phyloP scores from a whole-genome alignment of 2,329 filamentous ascomycete species.

The Chlorencoelia australis region DNA sequence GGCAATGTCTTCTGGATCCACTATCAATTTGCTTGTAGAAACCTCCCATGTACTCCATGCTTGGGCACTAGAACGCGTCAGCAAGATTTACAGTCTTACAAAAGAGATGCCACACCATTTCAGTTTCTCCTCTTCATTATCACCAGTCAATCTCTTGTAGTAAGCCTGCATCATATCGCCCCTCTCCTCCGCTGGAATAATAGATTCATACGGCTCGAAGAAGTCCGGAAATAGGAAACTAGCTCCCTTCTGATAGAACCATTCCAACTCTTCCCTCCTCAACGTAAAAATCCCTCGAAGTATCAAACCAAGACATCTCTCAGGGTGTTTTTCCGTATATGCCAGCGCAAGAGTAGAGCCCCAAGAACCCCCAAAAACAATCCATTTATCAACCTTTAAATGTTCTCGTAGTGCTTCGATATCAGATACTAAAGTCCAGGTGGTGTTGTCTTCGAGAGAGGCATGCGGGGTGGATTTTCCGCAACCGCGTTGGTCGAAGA shows the following conservation, averaged over 20 bases:
- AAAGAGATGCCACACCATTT: conserved; percentile 15
- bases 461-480: conserved; percentile 34
- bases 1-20: conserved; percentile 22
- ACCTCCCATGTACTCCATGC: conserved; percentile 24
- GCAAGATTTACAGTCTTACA: not conserved
- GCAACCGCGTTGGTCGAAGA: conserved; percentile 37
- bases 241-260: conserved; percentile 26
- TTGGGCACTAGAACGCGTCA: conserved; percentile 15
- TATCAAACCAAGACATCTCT: conserved; percentile 30
- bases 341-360: conserved; percentile 35
- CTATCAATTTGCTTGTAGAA: conserved; percentile 21
- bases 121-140: conserved; percentile 22
- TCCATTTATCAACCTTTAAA: conserved; percentile 34
- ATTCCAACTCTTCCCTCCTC: conserved; percentile 29
- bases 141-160: conserved; percentile 30
- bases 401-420: conserved; percentile 34
- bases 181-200: conserved; percentile 30
- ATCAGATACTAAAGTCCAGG: conserved; percentile 34
- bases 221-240: conserved; percentile 31
- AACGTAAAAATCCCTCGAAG: conserved; percentile 34
- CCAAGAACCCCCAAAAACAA: conserved; percentile 40
- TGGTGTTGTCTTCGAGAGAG: conserved; percentile 35
- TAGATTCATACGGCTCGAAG: conserved; percentile 29
- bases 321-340: conserved; percentile 35
- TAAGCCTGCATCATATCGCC: conserved; percentile 30